phyloP scores from a whole-genome alignment of 441 rosid species.

The Gossypium gossypioides region DNA sequence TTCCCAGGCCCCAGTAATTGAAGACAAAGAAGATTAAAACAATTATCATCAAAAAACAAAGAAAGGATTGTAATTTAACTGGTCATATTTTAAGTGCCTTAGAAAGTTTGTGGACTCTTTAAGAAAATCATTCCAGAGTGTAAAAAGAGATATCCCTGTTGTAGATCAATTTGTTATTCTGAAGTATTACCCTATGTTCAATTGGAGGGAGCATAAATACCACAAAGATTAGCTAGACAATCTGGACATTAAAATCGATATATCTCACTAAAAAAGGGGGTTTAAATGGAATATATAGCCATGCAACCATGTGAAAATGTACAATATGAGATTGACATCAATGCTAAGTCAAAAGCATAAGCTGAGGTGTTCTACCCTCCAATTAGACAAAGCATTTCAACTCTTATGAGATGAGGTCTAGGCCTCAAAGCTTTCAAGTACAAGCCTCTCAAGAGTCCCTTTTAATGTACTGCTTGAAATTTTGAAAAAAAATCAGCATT shows the following conservation, averaged over 20 bases:
- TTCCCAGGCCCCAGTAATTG: background rate
- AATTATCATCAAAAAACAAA: background rate
- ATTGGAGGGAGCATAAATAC: background rate
- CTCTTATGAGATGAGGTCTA: background rate
- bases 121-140: background rate
- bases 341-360: background rate
- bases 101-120: background rate
- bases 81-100: background rate
- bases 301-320: background rate
- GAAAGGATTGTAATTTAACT: background rate
- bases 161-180: background rate
- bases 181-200: background rate
- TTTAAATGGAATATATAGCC: background rate
- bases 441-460: background rate
- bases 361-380: background rate
- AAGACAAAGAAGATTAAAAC: constrained; percentile 3
- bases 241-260: background rate
- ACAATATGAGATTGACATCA: background rate
- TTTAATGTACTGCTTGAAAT: no score
- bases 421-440: background rate
- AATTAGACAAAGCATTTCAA: background rate
- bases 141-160: background rate
- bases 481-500: background rate
- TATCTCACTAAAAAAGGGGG: background rate
- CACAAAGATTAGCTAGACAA: background rate